Conservation (phyloP, 345 rosid genomes). For the Rubroshorea leprosula region DNA sequence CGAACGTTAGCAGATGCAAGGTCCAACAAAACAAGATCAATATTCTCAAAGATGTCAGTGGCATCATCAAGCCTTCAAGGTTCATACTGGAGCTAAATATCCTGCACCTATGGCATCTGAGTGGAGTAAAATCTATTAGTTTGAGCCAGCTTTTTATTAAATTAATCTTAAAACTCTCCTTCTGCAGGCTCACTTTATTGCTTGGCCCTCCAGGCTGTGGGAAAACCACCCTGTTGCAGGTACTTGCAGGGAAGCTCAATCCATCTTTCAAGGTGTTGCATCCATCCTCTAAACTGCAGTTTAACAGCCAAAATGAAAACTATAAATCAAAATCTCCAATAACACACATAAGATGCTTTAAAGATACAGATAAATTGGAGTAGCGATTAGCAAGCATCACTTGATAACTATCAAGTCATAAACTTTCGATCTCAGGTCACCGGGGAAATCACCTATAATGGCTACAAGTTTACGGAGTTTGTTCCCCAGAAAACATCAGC, state of each 20-base stretch:
- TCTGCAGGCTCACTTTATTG: constrained; percentile 37
- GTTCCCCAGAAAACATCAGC: constrained; percentile 57
- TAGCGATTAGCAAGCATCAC: background rate
- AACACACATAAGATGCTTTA: background rate
- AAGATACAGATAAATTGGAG: background rate
- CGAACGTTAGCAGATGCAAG: constrained; percentile 12
- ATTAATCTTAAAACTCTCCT: background rate
- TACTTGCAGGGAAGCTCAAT: constrained; percentile 39
- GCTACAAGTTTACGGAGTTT: constrained; percentile 46
- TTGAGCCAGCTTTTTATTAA: background rate
- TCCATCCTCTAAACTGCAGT: constrained; percentile 2
- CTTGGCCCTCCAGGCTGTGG: constrained; percentile 55
- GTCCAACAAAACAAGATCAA: constrained; percentile 11
- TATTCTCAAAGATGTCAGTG: constrained; percentile 39
- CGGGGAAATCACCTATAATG: constrained; percentile 57
- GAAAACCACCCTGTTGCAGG: constrained; percentile 41
- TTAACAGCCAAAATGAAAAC: background rate
- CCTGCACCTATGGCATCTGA: background rate
- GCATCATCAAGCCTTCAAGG: constrained; percentile 53
- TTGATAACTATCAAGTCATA: background rate
- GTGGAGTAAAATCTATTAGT: background rate
- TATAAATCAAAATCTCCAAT: background rate
- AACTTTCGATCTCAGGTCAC: constrained; percentile 27
- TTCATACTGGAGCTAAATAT: constrained; percentile 3
- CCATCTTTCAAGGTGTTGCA: constrained; percentile 35